These are phyloP conservation scores for Aspergillus aculeatus DNA, from an alignment of 2,329 filamentous ascomycete genomes.

Conservation along the genomic window DNA sequence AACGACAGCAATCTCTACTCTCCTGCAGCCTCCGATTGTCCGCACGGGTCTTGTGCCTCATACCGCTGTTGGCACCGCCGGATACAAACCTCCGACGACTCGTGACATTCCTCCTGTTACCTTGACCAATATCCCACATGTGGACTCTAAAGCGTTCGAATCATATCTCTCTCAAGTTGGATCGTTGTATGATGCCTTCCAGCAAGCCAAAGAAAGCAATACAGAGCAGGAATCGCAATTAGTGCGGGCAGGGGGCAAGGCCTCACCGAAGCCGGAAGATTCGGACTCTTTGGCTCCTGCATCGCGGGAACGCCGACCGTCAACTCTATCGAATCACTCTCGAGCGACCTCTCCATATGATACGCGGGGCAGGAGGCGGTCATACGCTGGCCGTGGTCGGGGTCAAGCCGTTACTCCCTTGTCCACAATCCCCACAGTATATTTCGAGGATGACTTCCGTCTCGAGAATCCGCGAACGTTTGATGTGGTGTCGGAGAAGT, in stretches of 20 bases:
- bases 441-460: slow-evolving; percentile 93
- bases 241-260: slow-evolving; percentile 47
- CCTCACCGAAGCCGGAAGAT: slow-evolving; percentile 47
- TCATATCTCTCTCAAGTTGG: slow-evolving; percentile 84
- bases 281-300: slow-evolving; percentile 50
- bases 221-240: slow-evolving; percentile 59
- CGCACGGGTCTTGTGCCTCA: slow-evolving; percentile 83
- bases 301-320: slow-evolving; percentile 42
- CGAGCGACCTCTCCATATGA: slow-evolving; percentile 49
- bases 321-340: slow-evolving; percentile 44
- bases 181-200: slow-evolving; percentile 82
- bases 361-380: slow-evolving; percentile 50
- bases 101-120: slow-evolving; percentile 92
- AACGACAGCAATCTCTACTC: slow-evolving; percentile 75
- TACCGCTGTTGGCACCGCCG: slow-evolving; percentile 64
- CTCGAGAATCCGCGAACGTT: slow-evolving; percentile 95
- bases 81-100: slow-evolving; percentile 78
- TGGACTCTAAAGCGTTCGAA: slow-evolving; percentile 77
- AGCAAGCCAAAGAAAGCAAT: slow-evolving; percentile 74
- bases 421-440: slow-evolving; percentile 87
- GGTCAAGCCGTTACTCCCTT: slow-evolving; percentile 76
- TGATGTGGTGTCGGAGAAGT: slow-evolving; percentile 92
- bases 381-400: slow-evolving; percentile 54
- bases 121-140: slow-evolving; percentile 79
- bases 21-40: slow-evolving; percentile 87